A percentile compares a stretch with the other conserved stretches of the same genome.
Evolutionary conservation across 352 stramenopile genomes (phyloP).

Genomic region (Pythium aquatile): DNA sequence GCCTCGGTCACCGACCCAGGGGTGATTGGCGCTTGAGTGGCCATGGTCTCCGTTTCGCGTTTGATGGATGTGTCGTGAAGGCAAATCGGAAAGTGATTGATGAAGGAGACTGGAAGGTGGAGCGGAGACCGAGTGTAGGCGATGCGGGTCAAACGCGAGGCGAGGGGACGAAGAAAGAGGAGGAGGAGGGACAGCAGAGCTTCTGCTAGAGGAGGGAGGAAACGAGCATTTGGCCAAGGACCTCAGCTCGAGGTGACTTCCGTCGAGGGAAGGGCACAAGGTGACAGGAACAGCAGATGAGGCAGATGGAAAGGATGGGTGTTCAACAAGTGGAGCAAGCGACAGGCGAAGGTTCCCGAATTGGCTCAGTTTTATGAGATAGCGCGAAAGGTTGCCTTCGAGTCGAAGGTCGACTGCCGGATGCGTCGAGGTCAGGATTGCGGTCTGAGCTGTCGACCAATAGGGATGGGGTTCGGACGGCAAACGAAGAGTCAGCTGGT

Average conservation of each 20-base stretch:
- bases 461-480: not conserved
- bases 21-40: constrained; percentile 3
- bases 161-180: not conserved
- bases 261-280: not conserved
- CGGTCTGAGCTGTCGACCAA: not conserved
- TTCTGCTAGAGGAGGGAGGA: not conserved
- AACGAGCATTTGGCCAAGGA: not conserved
- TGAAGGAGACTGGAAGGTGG: not conserved
- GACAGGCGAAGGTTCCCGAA: not conserved
- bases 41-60: not conserved
- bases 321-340: not conserved
- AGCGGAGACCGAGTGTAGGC: not conserved
- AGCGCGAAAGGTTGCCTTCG: not conserved
- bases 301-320: not conserved
- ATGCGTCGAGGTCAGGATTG: not conserved
- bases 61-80: not conserved
- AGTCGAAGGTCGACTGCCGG: not conserved
- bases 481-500: not conserved
- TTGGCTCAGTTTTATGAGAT: not conserved
- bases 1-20: constrained; percentile 25
- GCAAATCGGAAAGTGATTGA: constrained; percentile 3
- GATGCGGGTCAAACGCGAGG: not conserved
- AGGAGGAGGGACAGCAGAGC: not conserved
- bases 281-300: not conserved
- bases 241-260: not conserved